These are phyloP conservation scores for Hippophae tibetana DNA, from an alignment of 306 rosid species.

Conservation along the genomic window DNA sequence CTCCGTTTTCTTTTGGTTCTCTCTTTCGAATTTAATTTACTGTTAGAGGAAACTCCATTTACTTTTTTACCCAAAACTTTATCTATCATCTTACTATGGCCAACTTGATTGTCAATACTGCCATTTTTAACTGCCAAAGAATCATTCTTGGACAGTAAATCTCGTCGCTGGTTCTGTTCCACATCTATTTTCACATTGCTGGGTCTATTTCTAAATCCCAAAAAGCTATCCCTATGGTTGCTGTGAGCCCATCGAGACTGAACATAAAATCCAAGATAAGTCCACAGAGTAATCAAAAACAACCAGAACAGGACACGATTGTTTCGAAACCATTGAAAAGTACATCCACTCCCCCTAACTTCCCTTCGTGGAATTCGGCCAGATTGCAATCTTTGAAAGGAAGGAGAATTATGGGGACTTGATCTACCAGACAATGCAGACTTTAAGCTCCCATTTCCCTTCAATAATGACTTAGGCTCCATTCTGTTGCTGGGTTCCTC, in stretches of 20 bases:
- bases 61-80: slow-evolving; percentile 43
- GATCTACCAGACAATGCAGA: slow-evolving; percentile 56
- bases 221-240: slow-evolving; percentile 36
- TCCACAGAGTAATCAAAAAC: slow-evolving; percentile 78
- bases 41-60: slow-evolving; percentile 30
- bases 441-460: slow-evolving; percentile 49
- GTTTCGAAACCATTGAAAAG: slow-evolving; percentile 43
- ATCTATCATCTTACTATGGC: slow-evolving; percentile 26
- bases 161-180: slow-evolving; percentile 31
- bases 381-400: slow-evolving; percentile 45
- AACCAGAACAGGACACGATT: slow-evolving; percentile 61
- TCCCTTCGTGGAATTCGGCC: slow-evolving; percentile 60
- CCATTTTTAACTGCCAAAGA: slow-evolving; percentile 27
- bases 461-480: slow-evolving; percentile 36
- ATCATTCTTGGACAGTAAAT: slow-evolving; percentile 23
- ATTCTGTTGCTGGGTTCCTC: slow-evolving; percentile 42
- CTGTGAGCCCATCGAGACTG: slow-evolving; percentile 81
- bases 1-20: slow-evolving; percentile 29
- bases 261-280: slow-evolving; percentile 75
- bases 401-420: slow-evolving; percentile 55
- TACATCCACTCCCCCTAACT: slow-evolving; percentile 31
- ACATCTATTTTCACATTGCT: slow-evolving; percentile 23
- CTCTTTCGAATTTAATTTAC: slow-evolving; percentile 35
- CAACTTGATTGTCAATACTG: slow-evolving; percentile 19
- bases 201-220: slow-evolving; percentile 46